Conservation (phyloP, 805 yeast genomes). For the Ogataea saltuana region DNA sequence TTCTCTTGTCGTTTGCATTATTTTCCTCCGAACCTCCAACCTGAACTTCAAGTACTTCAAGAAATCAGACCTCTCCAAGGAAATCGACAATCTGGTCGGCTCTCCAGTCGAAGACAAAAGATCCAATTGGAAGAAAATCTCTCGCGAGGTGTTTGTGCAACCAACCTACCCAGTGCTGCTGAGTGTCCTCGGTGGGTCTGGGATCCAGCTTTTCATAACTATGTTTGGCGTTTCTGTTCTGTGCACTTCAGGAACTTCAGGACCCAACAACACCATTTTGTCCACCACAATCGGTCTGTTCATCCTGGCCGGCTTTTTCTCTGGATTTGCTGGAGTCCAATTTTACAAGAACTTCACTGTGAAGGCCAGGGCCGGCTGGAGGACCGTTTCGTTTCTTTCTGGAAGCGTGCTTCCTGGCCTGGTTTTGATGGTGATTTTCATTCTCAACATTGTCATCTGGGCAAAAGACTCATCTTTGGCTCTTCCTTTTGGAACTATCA, state of each 20-base stretch:
- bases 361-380: conserved; percentile 39
- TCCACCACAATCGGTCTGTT: conserved; percentile 61
- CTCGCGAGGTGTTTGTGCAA: conserved; percentile 52
- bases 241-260: conserved; percentile 57
- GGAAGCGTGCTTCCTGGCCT: conserved; percentile 51
- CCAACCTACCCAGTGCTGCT: conserved; percentile 53
- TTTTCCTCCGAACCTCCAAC: conserved; percentile 56
- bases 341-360: conserved; percentile 57
- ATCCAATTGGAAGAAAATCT: conserved; percentile 54
- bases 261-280: conserved; percentile 64
- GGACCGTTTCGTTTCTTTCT: conserved; percentile 43
- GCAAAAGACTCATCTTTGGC: conserved; percentile 73
- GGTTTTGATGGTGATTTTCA: conserved; percentile 50
- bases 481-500: conserved; percentile 74
- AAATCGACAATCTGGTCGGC: conserved; percentile 18
- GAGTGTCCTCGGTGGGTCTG: conserved; percentile 65
- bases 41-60: conserved; percentile 41
- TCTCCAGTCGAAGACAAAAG: conserved; percentile 9
- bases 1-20: conserved; percentile 63
- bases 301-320: conserved; percentile 68
- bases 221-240: conserved; percentile 59
- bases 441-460: conserved; percentile 72
- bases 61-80: conserved; percentile 21
- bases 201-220: conserved; percentile 70
- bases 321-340: conserved; percentile 72